Conservation (phyloP, 169 alveolate species). For the Prorocentrum cordatum region DNA sequence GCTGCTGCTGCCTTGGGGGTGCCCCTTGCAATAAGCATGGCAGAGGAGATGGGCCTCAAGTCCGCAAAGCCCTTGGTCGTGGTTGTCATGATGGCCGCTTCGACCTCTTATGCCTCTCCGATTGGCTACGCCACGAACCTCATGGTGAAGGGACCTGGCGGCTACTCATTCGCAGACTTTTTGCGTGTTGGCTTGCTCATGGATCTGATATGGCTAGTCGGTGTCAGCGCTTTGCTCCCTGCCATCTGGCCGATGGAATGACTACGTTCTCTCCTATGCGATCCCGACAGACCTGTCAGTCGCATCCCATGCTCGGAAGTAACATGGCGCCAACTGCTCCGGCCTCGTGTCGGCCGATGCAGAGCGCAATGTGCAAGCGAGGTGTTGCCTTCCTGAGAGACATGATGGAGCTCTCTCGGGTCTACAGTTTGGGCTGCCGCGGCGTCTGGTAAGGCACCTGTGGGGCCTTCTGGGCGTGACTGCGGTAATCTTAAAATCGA, state of each 20-base stretch:
- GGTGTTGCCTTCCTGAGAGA: too few relatives aligned
- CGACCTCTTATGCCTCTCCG: conserved; percentile 44
- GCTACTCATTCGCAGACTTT: conserved; percentile 39
- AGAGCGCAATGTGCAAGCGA: too few relatives aligned
- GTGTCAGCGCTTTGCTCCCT: conserved; percentile 20
- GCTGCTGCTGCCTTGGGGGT: conserved; percentile 61
- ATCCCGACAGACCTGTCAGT: too few relatives aligned
- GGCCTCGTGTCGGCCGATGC: too few relatives aligned
- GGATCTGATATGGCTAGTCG: conserved; percentile 33
- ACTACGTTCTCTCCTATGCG: too few relatives aligned
- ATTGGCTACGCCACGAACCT: conserved; percentile 65
- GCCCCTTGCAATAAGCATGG: conserved; percentile 30
- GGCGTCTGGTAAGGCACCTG: too few relatives aligned
- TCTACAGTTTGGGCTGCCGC: too few relatives aligned
- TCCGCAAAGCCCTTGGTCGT: neutral
- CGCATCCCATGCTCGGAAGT: too few relatives aligned
- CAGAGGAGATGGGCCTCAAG: neutral
- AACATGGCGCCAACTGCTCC: too few relatives aligned
- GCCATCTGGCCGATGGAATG: conserved; percentile 13
- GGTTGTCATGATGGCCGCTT: conserved; percentile 41
- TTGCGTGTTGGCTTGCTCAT: conserved; percentile 1
- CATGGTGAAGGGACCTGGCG: conserved; percentile 66
- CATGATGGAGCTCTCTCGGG: too few relatives aligned
- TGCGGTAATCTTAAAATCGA: too few relatives aligned
- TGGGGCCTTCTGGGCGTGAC: too few relatives aligned